Percentiles rank a stretch among this genome's conserved stretches.
phyloP scores from a whole-genome alignment of 73 alveolate genomes.

The Uronychia setigera region DNA sequence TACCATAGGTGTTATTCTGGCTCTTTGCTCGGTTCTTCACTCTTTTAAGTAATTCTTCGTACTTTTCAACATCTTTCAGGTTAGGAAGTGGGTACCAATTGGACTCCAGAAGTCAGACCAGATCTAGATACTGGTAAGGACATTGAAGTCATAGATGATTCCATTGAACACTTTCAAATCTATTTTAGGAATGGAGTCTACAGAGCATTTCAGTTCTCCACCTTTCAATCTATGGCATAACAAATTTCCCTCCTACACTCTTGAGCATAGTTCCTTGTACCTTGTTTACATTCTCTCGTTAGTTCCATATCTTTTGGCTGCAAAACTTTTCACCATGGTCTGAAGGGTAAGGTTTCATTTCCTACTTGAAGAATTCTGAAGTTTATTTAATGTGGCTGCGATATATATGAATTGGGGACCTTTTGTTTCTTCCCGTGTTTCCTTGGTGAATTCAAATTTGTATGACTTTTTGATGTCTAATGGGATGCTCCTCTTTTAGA shows the following conservation, averaged over 20 bases:
- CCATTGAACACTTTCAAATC: not conserved
- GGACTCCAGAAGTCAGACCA: constrained; percentile 3
- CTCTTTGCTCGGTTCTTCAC: not conserved
- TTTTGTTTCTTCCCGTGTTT: too few relatives aligned
- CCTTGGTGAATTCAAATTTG: too few relatives aligned
- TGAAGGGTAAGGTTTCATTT: too few relatives aligned
- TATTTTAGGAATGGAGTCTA: not conserved
- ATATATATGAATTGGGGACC: not conserved
- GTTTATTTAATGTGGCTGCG: not conserved
- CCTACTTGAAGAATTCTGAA: not conserved
- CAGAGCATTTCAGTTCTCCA: not conserved
- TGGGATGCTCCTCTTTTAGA: too few relatives aligned
- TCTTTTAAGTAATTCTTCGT: not conserved
- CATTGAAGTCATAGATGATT: not conserved
- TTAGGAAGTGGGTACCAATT: not conserved
- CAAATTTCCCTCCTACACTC: not conserved
- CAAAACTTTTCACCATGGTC: not conserved
- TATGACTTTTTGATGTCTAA: too few relatives aligned
- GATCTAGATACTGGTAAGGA: not conserved
- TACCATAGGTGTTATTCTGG: not conserved
- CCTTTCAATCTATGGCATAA: not conserved
- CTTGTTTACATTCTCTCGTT: not conserved
- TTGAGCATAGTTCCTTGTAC: not conserved
- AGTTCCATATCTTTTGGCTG: not conserved
- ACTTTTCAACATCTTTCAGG: not conserved